These are phyloP conservation scores for Cicer yamashitae DNA, from an alignment of 306 rosid species.

Conservation along the genomic window DNA sequence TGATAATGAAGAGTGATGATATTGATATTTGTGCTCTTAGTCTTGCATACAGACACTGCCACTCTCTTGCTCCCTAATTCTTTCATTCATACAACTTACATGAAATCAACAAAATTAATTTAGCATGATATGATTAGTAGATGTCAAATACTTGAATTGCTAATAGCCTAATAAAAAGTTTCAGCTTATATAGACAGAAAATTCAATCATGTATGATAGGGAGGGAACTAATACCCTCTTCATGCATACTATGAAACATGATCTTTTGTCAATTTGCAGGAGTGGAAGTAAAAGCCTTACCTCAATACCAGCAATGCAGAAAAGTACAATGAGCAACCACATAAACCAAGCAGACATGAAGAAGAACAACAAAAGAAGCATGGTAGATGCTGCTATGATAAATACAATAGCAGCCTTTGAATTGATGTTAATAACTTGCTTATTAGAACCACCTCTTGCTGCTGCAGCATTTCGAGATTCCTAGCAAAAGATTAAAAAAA, in stretches of 20 bases:
- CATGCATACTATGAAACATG: slow-evolving; percentile 31
- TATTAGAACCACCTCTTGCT: slow-evolving; percentile 57
- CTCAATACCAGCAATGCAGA: slow-evolving; percentile 95
- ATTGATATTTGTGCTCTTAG: slow-evolving; percentile 32
- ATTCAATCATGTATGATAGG: slow-evolving; percentile 18
- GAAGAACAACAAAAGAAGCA: slow-evolving; percentile 82
- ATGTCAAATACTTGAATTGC: slow-evolving; percentile 14
- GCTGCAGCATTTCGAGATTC: slow-evolving; percentile 61
- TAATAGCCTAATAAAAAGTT: slow-evolving; percentile 8
- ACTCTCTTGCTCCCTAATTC: slow-evolving; percentile 32
- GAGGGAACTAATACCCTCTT: slow-evolving; percentile 36
- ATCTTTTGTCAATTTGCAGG: slow-evolving; percentile 30
- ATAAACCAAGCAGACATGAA: slow-evolving; percentile 97
- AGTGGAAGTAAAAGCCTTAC: slow-evolving; percentile 52
- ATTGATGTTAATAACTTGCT: slow-evolving; percentile 70
- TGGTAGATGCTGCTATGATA: slow-evolving; percentile 78
- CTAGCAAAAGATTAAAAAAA: slow-evolving; percentile 51
- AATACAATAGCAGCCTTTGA: slow-evolving; percentile 79
- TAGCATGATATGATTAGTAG: slow-evolving; percentile 35
- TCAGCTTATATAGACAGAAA: slow-evolving; percentile 28
- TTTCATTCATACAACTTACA: slow-evolving; percentile 12
- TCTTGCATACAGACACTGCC: slow-evolving; percentile 16
- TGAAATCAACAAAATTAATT: slow-evolving; percentile 33
- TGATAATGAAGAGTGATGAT: neutral
- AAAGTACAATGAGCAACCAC: slow-evolving; percentile 92